Conservation (phyloP, 371 early-diverging fungal species). For the Coemansia sp. region DNA sequence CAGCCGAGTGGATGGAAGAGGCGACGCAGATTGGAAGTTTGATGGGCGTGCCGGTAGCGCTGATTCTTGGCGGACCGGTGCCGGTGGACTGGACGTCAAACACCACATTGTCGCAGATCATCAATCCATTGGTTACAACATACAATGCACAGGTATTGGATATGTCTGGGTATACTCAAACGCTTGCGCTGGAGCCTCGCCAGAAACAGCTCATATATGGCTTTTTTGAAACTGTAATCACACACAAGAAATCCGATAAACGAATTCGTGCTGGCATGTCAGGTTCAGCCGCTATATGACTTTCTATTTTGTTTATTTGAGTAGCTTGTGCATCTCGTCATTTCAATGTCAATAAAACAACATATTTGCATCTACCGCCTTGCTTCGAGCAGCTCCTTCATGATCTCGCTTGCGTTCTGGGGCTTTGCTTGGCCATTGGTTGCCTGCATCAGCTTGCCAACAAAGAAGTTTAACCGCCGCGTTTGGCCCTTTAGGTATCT, state of each 20-base stretch:
- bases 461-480: slow-evolving; percentile 66
- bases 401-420: slow-evolving; percentile 55
- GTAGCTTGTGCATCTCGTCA: neutral
- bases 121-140: slow-evolving; percentile 24
- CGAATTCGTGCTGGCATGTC: neutral
- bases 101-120: slow-evolving; percentile 8
- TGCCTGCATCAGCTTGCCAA: slow-evolving; percentile 70
- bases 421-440: slow-evolving; percentile 76
- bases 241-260: slow-evolving; percentile 8
- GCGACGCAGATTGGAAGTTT: slow-evolving; percentile 6
- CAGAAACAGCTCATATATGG: slow-evolving; percentile 16
- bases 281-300: neutral
- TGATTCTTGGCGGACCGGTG: slow-evolving; percentile 35
- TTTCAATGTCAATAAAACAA: neutral
- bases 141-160: slow-evolving; percentile 27
- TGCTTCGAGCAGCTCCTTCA: slow-evolving; percentile 51
- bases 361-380: neutral
- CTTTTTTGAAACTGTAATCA: slow-evolving; percentile 26
- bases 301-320: neutral
- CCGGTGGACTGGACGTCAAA: slow-evolving; percentile 27
- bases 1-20: slow-evolving; percentile 44
- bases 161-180: slow-evolving; percentile 25
- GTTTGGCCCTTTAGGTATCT: slow-evolving; percentile 60
- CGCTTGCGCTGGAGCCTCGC: slow-evolving; percentile 9
- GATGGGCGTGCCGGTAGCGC: slow-evolving; percentile 22